phyloP scores from a whole-genome alignment of 2,329 filamentous ascomycete genomes.

The Fusarium brevicatenulatum region DNA sequence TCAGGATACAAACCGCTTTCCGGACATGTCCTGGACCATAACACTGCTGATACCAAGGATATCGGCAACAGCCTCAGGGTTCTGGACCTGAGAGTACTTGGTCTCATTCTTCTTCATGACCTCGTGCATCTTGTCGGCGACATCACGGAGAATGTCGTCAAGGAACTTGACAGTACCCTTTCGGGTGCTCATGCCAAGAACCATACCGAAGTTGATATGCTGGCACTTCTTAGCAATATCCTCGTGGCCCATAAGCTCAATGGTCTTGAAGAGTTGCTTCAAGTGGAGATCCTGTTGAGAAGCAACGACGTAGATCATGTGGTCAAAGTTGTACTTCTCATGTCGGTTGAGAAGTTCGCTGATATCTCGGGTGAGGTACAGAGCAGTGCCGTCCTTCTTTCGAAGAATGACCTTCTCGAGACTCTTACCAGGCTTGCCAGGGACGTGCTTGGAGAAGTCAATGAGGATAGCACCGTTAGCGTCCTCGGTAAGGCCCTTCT shows the following conservation, averaged over 20 bases:
- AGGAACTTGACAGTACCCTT: conserved; percentile 80
- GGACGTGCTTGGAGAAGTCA: conserved; percentile 74
- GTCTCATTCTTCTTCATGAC: conserved; percentile 90
- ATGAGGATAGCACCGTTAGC: conserved; percentile 78
- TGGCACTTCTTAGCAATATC: conserved; percentile 75
- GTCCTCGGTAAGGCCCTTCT: conserved; percentile 73
- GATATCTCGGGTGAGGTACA: conserved; percentile 83
- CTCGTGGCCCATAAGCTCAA: conserved; percentile 75
- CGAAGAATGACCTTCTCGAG: conserved; percentile 77
- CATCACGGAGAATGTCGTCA: conserved; percentile 63
- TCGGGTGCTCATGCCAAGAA: conserved; percentile 75
- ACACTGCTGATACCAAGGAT: conserved; percentile 91
- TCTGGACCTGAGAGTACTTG: conserved; percentile 90
- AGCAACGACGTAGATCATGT: conserved; percentile 84
- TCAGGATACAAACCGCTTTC: conserved; percentile 74
- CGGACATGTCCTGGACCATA: conserved; percentile 98
- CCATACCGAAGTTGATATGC: conserved; percentile 81
- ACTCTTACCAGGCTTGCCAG: conserved; percentile 73
- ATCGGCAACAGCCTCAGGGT: conserved; percentile 85
- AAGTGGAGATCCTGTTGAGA: conserved; percentile 78
- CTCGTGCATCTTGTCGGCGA: conserved; percentile 96
- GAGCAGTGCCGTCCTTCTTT: conserved; percentile 78
- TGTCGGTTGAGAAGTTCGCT: conserved; percentile 75
- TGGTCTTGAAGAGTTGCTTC: conserved; percentile 79
- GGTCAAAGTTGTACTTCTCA: conserved; percentile 74